A percentile compares a stretch with the other conserved stretches of the same genome.
phyloP scores from a whole-genome alignment of 495 filamentous ascomycete species.

The Cercophora samala region DNA sequence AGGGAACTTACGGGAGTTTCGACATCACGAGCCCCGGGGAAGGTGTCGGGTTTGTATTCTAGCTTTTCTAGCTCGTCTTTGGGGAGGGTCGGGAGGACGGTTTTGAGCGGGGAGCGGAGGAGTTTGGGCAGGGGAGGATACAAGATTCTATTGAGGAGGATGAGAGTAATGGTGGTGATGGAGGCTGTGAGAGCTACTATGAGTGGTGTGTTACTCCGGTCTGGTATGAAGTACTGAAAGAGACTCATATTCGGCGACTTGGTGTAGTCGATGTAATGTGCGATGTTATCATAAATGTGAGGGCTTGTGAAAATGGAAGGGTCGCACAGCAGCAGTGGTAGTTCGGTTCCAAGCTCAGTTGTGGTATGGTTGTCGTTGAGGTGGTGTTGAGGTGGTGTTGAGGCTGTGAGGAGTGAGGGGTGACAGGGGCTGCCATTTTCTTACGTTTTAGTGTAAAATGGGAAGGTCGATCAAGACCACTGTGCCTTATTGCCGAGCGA shows the following conservation, averaged over 20 bases:
- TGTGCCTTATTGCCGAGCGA: background rate
- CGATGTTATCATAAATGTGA: background rate
- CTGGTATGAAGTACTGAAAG: conserved; percentile 4
- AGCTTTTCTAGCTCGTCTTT: conserved; percentile 31
- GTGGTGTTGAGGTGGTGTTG: background rate
- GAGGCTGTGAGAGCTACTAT: conserved; percentile 29
- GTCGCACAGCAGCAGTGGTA: background rate
- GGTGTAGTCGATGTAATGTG: background rate
- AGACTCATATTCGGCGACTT: background rate
- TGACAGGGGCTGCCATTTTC: background rate
- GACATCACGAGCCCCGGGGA: conserved; percentile 46
- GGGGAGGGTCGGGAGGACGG: conserved; percentile 31
- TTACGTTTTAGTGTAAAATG: too few relatives aligned
- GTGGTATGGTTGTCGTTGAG: background rate
- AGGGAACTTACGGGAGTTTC: conserved; percentile 36
- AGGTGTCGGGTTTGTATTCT: conserved; percentile 38
- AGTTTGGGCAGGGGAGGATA: conserved; percentile 36
- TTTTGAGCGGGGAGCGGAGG: conserved; percentile 38
- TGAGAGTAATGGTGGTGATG: conserved; percentile 32
- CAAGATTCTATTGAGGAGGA: conserved; percentile 32
- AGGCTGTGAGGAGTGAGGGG: background rate
- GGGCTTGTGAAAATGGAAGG: background rate
- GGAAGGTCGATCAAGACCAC: background rate
- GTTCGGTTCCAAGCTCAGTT: background rate
- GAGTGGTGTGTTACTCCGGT: conserved; percentile 9